Evolutionary conservation across 1,284 basidiomycete genomes (phyloP), one percentile per base, ranked within the genome.

Genomic region (Neolentinus lepideus): DNA sequence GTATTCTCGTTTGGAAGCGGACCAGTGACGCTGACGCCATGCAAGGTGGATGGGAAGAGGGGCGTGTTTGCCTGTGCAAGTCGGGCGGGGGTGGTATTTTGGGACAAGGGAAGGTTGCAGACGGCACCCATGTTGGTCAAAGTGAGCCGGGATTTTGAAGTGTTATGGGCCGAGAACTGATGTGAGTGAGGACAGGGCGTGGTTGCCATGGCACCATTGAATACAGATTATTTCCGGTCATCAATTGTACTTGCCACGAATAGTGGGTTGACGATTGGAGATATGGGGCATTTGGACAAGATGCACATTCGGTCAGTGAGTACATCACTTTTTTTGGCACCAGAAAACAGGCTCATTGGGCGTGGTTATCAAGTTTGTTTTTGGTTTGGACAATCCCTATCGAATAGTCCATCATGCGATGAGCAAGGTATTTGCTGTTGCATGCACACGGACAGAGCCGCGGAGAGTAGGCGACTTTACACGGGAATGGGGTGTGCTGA

Each of bases 231-330:
- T 2, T 82, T 83, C 64, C 70, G 71, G 9, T 74, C 77, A 2
- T 82, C 81, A 2, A 65, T 92, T 6, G 66, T 88, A 11, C 66
- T 92, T 19, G 82, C 83, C 1, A 79, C 81, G 1, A 63, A 74
- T 0, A 74, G 75, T 2, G 75, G 80, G 0, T 67, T 94, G 9
- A 68, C 80, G 50, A 79, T 94, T 46, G 88, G 88, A 10, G 74
- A 73, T 16, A 75, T 92, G 14, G 73, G 75, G n/a, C 81, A 85
- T 56, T 72, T 92, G 10, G 85, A 90, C 63, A 91, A 90, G 71
- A 78, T 93, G 66, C 89, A 94, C 61, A 85, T 94, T 36, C 82
- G 85, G 58, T 81, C 90, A 29, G 88, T 92, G 65, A 58, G 80
- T 65, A 33, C 19, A 10, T 27, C n/a, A 22, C 35, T 19, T 56